Conservation (phyloP, 2,329 filamentous ascomycete species). For the Bisporella sp. region DNA sequence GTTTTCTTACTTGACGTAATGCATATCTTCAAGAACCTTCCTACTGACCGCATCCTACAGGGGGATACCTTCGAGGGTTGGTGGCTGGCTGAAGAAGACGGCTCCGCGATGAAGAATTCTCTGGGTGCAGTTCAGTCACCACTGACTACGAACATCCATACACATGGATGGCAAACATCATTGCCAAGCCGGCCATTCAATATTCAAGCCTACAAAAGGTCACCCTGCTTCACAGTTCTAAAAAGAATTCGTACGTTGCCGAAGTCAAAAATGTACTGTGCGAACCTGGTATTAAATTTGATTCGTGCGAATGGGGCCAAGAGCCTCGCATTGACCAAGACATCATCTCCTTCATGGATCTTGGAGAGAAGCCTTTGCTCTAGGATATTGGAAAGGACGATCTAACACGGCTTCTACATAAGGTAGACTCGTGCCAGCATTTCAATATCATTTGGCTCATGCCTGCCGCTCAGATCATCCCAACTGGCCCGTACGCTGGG, state of each 20-base stretch:
- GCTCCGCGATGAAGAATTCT: slow-evolving; percentile 26
- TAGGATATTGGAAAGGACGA: not conserved
- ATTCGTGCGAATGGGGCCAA: slow-evolving; percentile 5
- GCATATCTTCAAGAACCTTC: not conserved
- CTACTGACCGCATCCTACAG: not conserved
- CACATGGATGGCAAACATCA: slow-evolving; percentile 8
- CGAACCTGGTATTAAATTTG: slow-evolving; percentile 5
- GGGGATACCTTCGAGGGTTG: not conserved
- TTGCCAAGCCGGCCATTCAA: slow-evolving; percentile 1
- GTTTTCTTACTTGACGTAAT: not conserved
- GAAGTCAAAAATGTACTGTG: not conserved
- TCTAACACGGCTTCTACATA: not conserved
- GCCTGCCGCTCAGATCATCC: no score
- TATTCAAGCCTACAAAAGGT: not conserved
- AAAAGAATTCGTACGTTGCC: not conserved
- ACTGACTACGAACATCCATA: slow-evolving; percentile 12
- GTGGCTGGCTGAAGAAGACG: slow-evolving; percentile 4
- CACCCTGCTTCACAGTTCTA: not conserved
- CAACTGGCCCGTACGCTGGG: slow-evolving; percentile 12
- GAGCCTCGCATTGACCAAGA: slow-evolving; percentile 7
- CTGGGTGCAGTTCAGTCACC: slow-evolving; percentile 20
- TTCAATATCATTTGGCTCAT: slow-evolving; percentile 29
- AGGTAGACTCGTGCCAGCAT: not conserved
- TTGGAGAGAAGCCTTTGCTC: not conserved
- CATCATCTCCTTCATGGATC: slow-evolving; percentile 5